A percentile compares a stretch with the other conserved stretches of the same genome.
Conservation (phyloP, 106 monocot genomes). For the Dendrobium catenatum region DNA sequence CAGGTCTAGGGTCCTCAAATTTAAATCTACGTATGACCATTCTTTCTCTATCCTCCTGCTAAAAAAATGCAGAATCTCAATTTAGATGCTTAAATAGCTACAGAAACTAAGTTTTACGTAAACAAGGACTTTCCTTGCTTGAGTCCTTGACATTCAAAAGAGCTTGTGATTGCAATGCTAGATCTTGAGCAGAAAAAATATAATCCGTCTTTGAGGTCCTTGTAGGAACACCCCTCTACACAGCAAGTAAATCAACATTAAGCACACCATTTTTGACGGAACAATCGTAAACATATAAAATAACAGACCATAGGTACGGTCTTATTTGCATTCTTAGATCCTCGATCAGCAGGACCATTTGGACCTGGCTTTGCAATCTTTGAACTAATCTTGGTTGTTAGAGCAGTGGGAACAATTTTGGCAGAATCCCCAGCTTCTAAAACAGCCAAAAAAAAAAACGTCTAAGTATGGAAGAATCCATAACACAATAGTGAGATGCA, state of each 20-base stretch:
- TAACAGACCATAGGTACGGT: constrained; percentile 31
- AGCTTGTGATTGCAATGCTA: constrained; percentile 77
- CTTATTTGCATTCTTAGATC: constrained; percentile 47
- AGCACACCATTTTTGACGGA: background rate
- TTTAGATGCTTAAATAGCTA: background rate
- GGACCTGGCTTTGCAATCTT: constrained; percentile 53
- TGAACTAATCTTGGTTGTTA: constrained; percentile 36
- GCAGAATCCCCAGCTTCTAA: constrained; percentile 49
- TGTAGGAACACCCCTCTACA: constrained; percentile 45
- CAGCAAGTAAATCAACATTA: background rate
- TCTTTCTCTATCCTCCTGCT: constrained; percentile 91
- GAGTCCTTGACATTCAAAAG: constrained; percentile 95
- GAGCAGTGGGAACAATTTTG: constrained; percentile 30
- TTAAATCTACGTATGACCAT: constrained; percentile 73
- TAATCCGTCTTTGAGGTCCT: constrained; percentile 64
- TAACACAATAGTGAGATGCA: background rate
- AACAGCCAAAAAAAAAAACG: constrained; percentile 7
- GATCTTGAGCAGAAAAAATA: constrained; percentile 72
- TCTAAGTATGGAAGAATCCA: constrained; percentile 4
- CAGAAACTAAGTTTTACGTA: background rate
- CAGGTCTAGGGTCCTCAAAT: constrained; percentile 93
- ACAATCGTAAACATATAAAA: background rate
- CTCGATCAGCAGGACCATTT: constrained; percentile 42
- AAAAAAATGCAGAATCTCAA: constrained; percentile 6
- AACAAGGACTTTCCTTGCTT: constrained; percentile 53